These are phyloP conservation scores for Diaporthe ampelina DNA, from an alignment of 2,329 filamentous ascomycete species.

Conservation along the genomic window DNA sequence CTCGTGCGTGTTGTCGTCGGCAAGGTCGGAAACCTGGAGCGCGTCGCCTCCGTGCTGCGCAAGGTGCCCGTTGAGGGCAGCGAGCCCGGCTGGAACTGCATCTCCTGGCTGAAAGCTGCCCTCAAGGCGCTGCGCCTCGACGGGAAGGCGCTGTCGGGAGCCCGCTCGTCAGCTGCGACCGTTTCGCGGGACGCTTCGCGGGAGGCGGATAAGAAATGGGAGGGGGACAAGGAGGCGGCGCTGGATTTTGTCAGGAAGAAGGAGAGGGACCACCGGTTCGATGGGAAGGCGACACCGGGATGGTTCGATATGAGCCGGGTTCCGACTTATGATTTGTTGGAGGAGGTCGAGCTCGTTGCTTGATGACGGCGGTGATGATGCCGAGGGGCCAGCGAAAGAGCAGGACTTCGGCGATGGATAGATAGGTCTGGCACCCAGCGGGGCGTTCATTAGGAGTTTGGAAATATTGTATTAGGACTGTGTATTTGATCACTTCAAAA, in stretches of 20 bases:
- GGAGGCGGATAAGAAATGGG: too few species aligned
- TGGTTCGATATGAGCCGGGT: constrained; percentile 28
- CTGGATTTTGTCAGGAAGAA: constrained; percentile 6
- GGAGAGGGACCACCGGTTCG: constrained; percentile 29
- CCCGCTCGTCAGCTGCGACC: not conserved
- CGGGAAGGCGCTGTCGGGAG: constrained; percentile 2
- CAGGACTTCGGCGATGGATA: not conserved
- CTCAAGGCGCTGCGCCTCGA: not conserved
- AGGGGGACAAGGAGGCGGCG: not conserved
- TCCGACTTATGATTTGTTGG: constrained; percentile 16
- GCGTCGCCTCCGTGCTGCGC: not conserved
- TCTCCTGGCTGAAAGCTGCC: constrained; percentile 22
- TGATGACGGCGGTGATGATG: not conserved
- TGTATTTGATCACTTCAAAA: not conserved
- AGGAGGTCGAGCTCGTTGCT: not conserved
- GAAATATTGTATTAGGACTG: not conserved
- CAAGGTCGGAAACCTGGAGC: not conserved
- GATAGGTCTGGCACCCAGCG: not conserved
- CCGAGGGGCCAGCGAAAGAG: not conserved
- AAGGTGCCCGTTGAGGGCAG: not conserved
- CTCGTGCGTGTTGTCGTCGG: constrained; percentile 32
- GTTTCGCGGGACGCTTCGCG: too few species aligned
- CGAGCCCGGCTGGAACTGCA: constrained; percentile 26
- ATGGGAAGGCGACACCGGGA: not conserved
- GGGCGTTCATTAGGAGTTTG: not conserved